phyloP scores from a whole-genome alignment of 2,329 filamentous ascomycete genomes.

The Rutstroemia sp. region DNA sequence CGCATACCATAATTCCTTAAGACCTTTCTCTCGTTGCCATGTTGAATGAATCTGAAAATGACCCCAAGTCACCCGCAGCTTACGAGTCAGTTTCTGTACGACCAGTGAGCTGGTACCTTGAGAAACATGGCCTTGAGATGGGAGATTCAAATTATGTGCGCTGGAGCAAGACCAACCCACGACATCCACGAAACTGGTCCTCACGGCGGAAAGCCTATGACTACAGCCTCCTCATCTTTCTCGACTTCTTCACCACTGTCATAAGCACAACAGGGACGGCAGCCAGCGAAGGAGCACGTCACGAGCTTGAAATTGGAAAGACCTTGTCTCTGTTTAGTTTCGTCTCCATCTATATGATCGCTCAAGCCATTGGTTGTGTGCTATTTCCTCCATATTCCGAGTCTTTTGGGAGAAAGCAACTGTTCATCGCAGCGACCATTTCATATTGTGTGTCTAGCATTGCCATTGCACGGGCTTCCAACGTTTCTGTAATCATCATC shows the following conservation, averaged over 20 bases:
- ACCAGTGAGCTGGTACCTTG: not conserved
- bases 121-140: not conserved
- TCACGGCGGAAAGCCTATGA: constrained; percentile 9
- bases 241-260: constrained; percentile 13
- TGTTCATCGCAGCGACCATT: constrained; percentile 31
- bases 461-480: constrained; percentile 32
- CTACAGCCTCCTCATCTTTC: constrained; percentile 5
- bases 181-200: constrained; percentile 12
- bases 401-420: constrained; percentile 30
- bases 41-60: too few relatives aligned
- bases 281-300: not conserved
- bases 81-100: too few relatives aligned
- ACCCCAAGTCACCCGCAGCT: too few relatives aligned
- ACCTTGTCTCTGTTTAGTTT: not conserved
- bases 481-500: constrained; percentile 32
- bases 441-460: constrained; percentile 31
- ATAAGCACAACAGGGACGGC: constrained; percentile 10
- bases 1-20: too few relatives aligned
- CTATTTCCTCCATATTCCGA: constrained; percentile 34
- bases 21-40: too few relatives aligned
- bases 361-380: constrained; percentile 34
- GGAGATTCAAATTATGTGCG: not conserved
- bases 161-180: not conserved
- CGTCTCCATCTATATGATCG: constrained; percentile 14
- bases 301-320: not conserved